Evolutionary conservation across 129 eudicot genomes (phyloP).

Genomic region (Artemisia argyi): DNA sequence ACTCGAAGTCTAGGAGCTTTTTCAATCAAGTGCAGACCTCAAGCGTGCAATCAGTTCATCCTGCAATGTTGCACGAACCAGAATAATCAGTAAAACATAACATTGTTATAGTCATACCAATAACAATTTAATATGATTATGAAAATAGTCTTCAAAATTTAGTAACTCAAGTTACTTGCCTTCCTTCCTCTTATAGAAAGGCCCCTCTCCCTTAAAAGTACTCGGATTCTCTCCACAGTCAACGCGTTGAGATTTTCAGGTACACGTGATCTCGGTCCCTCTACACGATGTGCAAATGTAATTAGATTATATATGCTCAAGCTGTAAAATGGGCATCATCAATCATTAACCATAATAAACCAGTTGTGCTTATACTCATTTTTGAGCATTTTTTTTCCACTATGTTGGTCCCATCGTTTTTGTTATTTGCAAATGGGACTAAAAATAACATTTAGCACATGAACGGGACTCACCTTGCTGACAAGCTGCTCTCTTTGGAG

Average conservation of each 20-base stretch:
- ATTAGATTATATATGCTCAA: conserved; percentile 2
- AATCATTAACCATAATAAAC: not conserved
- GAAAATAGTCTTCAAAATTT: not conserved
- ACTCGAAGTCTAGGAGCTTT: not conserved
- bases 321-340: not conserved
- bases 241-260: conserved; percentile 52
- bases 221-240: conserved; percentile 73
- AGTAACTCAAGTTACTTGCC: conserved; percentile 43
- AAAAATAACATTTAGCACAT: not conserved
- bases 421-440: not conserved
- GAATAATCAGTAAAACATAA: not conserved
- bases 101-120: not conserved
- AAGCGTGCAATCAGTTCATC: conserved; percentile 67
- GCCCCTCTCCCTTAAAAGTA: conserved; percentile 69
- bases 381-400: not conserved
- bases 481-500: conserved; percentile 65
- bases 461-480: conserved; percentile 45
- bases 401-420: not conserved
- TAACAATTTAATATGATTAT: not conserved
- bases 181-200: conserved; percentile 69
- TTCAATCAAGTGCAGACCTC: conserved; percentile 43
- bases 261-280: conserved; percentile 42
- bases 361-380: not conserved
- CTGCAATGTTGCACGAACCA: conserved; percentile 35
- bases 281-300: conserved; percentile 33